Conservation (phyloP, 2,329 filamentous ascomycete species). For the Corynespora cassiicola region DNA sequence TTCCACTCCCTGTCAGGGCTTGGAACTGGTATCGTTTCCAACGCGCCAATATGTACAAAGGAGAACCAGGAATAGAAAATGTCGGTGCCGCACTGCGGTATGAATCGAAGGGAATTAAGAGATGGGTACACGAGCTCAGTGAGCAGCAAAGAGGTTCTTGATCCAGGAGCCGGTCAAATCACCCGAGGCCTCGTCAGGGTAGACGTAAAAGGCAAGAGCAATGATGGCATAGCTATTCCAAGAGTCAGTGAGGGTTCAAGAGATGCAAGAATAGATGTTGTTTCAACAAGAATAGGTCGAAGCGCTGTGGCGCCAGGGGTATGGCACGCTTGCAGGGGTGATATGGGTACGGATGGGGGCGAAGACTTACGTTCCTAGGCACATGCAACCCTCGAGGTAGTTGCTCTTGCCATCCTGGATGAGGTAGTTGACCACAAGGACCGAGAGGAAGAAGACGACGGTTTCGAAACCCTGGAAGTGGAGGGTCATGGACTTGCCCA, state of each 20-base stretch:
- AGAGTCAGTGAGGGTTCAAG: no score
- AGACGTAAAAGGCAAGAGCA: constrained; percentile 66
- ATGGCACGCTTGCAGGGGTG: background rate
- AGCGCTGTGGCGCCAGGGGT: no score
- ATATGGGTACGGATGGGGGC: constrained; percentile 1
- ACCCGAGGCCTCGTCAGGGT: constrained; percentile 58
- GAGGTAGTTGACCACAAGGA: constrained; percentile 87
- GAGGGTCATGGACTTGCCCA: constrained; percentile 64
- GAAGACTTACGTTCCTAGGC: constrained; percentile 51
- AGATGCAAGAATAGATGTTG: no score
- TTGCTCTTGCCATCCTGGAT: constrained; percentile 86
- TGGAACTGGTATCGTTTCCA: background rate
- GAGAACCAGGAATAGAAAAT: no score
- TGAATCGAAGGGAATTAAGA: background rate
- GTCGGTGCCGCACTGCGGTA: no score
- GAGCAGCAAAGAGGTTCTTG: constrained; percentile 30
- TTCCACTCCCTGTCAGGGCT: no score
- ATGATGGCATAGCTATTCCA: constrained; percentile 63
- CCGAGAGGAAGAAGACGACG: constrained; percentile 81
- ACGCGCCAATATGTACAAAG: constrained; percentile 19
- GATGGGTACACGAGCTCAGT: no score
- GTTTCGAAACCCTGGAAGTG: constrained; percentile 92
- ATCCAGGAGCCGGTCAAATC: constrained; percentile 35
- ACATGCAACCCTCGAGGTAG: constrained; percentile 79
- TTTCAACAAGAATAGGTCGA: no score